Base-by-base conservation (phyloP, 805 yeast species). In the Barnettozyma wickerhamii region DNA sequence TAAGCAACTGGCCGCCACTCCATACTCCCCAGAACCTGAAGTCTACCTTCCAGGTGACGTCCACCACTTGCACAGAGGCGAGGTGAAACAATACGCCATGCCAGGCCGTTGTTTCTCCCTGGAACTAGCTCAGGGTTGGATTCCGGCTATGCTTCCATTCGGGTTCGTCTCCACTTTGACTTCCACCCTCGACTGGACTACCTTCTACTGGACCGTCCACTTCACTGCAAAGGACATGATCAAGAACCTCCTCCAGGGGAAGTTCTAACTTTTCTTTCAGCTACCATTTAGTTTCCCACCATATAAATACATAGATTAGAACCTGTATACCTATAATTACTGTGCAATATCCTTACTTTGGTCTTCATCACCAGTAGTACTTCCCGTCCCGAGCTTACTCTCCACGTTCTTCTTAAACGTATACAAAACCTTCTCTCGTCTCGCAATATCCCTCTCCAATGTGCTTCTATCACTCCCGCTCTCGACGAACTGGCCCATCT, bases 81-180 rank as follows among this genome's bases (percentile, higher is more conserved):
- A 60, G 33, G 75, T 77, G 52, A 88, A 86, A 65, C 99, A 93
- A 65, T 93, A 93, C 63, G 52, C 79, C 20, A 87, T 93, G 95
- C 83, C 86, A 2, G 62, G 75, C 23, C 95, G 84, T 28, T 72
- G 85, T 0, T 93, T 81, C 64, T 96, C 99, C 10, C 68, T 93
- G 50, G 99, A 93, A 62, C 73, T 91, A 56, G 99, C 99, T 7
- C 98, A 91, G 68, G 99, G 99, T 45, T 93, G 96, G 95, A 87
- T 93, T 50, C 98, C 99, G 27, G 82, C 91, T 32, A 93, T 93
- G 99, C 72, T 93, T 46, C 98, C 98, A 17, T 93, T 93, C 61
- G 99, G 99, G 0, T 79, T 91, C 65, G 67, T 86, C 37, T 95
- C 88, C 59, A 77, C 84, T 5, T 56, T 84, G 44, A 74, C 82